Evolutionary conservation across 352 stramenopile genomes (phyloP), one percentile per base, ranked within the genome.

Genomic region (Globisporangium nagaii): DNA sequence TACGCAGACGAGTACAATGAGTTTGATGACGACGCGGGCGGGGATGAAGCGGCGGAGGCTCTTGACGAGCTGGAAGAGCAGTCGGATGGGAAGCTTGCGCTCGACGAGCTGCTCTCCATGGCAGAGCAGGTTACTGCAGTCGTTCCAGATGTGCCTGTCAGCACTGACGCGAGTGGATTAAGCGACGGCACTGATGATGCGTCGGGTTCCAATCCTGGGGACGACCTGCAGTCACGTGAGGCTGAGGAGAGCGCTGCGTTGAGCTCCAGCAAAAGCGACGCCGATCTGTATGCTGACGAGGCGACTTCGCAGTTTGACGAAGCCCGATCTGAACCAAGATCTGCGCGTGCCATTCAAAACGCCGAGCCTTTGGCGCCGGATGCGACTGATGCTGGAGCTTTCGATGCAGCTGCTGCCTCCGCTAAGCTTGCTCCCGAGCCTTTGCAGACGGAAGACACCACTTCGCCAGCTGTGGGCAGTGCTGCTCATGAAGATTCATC

Each of bases 1-100:
- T 88, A 86, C 37, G 73, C 62, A 8, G 77, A 86, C 49, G 63
- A 68, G 27, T 79, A 76, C 42, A 71, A 62, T 19, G 75, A 88
- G 37, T 86, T 86, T 56, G 75, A 86, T 1, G 68, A 79, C 24
- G 73, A 75, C 17, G 53, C 49, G 19, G 64, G 52, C 34, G 68
- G 67, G 8, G 73, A 73, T 35, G 71, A 84, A 34, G 60, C 59
- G 31, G 31, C 44, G 42, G 63, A 74, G 22, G 42, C 45, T 28
- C 60, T 37, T n/a, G 45, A 34, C 4, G 65, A 71, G 50, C 17
- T 31, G 31, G 17, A 45, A 2, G 37, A 25, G 3, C 43, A 42
- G 2, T n/a, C 17, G 24, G 19, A 15, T 2, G 28, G 42, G 9
- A 43, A 55, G n/a, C 13, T 28, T 25, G 20, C 36, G 10, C 40